Evolutionary conservation across 441 rosid species (phyloP).

Genomic region (Biscutella laevigata): DNA sequence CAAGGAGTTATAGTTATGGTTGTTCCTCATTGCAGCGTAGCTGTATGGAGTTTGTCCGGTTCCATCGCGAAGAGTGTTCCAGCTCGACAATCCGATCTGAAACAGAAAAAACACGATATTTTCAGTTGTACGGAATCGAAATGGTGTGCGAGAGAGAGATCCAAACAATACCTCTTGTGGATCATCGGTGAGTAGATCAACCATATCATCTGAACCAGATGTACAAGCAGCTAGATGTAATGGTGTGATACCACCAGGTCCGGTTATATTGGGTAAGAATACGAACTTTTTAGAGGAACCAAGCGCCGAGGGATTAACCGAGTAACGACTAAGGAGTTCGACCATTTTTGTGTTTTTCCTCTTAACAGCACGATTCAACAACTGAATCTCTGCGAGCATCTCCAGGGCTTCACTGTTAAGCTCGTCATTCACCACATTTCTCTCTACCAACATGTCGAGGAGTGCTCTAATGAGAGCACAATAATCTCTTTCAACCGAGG

Average conservation of each 20-base stretch:
- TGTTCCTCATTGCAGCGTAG: slow-evolving; percentile 57
- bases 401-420: slow-evolving; percentile 43
- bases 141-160: background rate
- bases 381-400: slow-evolving; percentile 56
- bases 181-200: slow-evolving; percentile 75
- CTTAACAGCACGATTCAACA: slow-evolving; percentile 67
- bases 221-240: slow-evolving; percentile 80
- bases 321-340: slow-evolving; percentile 52
- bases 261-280: slow-evolving; percentile 54
- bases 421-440: slow-evolving; percentile 32
- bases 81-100: slow-evolving; percentile 65
- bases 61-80: slow-evolving; percentile 56
- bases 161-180: slow-evolving; percentile 69
- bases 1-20: slow-evolving; percentile 56
- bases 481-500: slow-evolving; percentile 66
- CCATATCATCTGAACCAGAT: slow-evolving; percentile 45
- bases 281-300: slow-evolving; percentile 31
- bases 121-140: background rate
- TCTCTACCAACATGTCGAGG: slow-evolving; percentile 57
- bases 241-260: slow-evolving; percentile 76
- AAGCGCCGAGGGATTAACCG: slow-evolving; percentile 9
- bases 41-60: slow-evolving; percentile 52
- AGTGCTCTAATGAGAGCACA: slow-evolving; percentile 53
- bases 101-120: background rate
- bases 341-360: slow-evolving; percentile 59